A percentile compares a stretch with the other conserved stretches of the same genome.
Conservation (phyloP, 2,329 filamentous ascomycete genomes). For the Apiospora rasikravindrae region DNA sequence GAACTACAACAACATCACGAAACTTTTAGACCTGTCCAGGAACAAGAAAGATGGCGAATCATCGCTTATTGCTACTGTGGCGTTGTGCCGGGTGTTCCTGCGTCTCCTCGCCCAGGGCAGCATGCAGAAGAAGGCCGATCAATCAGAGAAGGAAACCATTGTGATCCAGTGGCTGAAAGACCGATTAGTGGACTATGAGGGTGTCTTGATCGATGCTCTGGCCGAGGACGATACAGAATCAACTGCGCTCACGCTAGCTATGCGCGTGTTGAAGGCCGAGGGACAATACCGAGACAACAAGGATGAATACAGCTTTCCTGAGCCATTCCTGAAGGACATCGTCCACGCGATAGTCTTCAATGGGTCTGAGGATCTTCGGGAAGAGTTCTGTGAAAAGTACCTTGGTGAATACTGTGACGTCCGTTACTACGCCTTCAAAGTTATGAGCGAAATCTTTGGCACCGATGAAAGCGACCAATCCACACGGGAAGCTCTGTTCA, state of each 20-base stretch:
- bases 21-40: slow-evolving; percentile 67
- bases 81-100: slow-evolving; percentile 86
- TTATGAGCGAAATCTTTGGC: slow-evolving; percentile 58
- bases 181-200: slow-evolving; percentile 73
- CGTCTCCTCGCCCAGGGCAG: slow-evolving; percentile 77
- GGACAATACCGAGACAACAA: slow-evolving; percentile 65
- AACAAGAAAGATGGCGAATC: slow-evolving; percentile 58
- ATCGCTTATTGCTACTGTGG: slow-evolving; percentile 73
- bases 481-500: slow-evolving; percentile 49
- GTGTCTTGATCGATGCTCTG: slow-evolving; percentile 65
- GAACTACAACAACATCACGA: slow-evolving; percentile 89
- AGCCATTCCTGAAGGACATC: slow-evolving; percentile 68
- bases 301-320: slow-evolving; percentile 72
- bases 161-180: slow-evolving; percentile 81
- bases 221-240: slow-evolving; percentile 67
- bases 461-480: slow-evolving; percentile 27
- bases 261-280: slow-evolving; percentile 85
- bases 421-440: slow-evolving; percentile 79
- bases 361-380: slow-evolving; percentile 62
- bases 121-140: slow-evolving; percentile 67
- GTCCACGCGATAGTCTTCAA: slow-evolving; percentile 66
- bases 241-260: slow-evolving; percentile 76
- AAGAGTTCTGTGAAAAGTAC: slow-evolving; percentile 79
- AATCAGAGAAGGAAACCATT: slow-evolving; percentile 74
- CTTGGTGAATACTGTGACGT: slow-evolving; percentile 83